phyloP scores from a whole-genome alignment of 2,329 filamentous ascomycete genomes.

The Chrysoporthe puriensis region DNA sequence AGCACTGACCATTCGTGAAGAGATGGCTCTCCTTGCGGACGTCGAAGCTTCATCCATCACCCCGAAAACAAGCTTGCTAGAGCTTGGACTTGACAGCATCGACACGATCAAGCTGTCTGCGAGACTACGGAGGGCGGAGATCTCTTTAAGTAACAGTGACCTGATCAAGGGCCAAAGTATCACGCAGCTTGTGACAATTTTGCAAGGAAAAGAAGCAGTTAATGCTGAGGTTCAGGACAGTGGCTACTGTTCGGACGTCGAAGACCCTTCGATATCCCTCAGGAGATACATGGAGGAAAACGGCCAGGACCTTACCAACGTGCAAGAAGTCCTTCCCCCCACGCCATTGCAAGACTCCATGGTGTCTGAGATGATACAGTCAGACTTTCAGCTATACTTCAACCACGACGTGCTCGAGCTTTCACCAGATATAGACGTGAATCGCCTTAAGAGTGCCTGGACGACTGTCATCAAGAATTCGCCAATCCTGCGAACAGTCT shows the following conservation, averaged over 20 bases:
- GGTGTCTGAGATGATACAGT: slow-evolving; percentile 79
- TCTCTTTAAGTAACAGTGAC: slow-evolving; percentile 71
- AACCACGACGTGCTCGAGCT: slow-evolving; percentile 80
- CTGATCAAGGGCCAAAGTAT: slow-evolving; percentile 77
- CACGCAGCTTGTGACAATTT: slow-evolving; percentile 54
- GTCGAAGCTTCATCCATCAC: slow-evolving; percentile 55
- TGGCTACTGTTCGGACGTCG: slow-evolving; percentile 29
- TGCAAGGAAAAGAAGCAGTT: slow-evolving; percentile 21
- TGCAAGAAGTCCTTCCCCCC: slow-evolving; percentile 69
- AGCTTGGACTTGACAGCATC: slow-evolving; percentile 89
- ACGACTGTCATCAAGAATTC: slow-evolving; percentile 58
- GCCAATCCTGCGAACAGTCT: slow-evolving; percentile 76
- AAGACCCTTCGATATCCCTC: slow-evolving; percentile 40
- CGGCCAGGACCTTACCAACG: slow-evolving; percentile 41
- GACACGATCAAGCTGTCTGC: slow-evolving; percentile 85
- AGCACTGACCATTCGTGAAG: slow-evolving; percentile 57
- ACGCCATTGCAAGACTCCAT: slow-evolving; percentile 88
- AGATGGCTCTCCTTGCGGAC: slow-evolving; percentile 66
- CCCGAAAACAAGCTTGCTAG: slow-evolving; percentile 69
- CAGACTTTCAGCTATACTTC: slow-evolving; percentile 77
- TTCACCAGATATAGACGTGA: slow-evolving; percentile 54
- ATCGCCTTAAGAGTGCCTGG: slow-evolving; percentile 65
- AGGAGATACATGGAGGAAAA: slow-evolving; percentile 41
- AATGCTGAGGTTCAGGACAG: slow-evolving; percentile 14
- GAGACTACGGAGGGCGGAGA: slow-evolving; percentile 62